Conservation (phyloP, 306 rosid species). For the Sicyos edulis region DNA sequence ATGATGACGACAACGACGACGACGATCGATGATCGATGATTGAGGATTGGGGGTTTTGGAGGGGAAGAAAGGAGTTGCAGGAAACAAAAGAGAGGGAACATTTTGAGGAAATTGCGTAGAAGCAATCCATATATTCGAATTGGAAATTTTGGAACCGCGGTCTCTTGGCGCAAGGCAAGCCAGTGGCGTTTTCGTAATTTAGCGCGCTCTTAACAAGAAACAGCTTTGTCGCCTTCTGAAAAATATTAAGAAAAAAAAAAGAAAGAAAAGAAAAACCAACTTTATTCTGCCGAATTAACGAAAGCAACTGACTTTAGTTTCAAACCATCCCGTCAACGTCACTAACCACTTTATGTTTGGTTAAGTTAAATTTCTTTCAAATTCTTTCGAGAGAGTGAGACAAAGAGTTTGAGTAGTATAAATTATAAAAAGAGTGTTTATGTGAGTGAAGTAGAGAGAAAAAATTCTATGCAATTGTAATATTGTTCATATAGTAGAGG, state of each 20-base stretch:
- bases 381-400: too few species aligned
- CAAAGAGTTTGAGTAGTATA: too few species aligned
- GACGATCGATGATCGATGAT: background rate
- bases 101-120: background rate
- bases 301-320: too few species aligned
- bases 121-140: constrained; percentile 3
- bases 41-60: background rate
- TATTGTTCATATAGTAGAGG: too few species aligned
- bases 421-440: too few species aligned
- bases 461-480: too few species aligned
- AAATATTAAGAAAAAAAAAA: too few species aligned
- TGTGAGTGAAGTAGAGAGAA: too few species aligned
- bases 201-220: background rate
- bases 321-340: too few species aligned
- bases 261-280: background rate
- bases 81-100: background rate
- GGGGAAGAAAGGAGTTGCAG: background rate
- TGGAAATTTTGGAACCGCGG: background rate
- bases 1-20: background rate
- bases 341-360: too few species aligned
- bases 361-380: too few species aligned
- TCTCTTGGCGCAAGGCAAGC: constrained; percentile 4
- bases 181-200: constrained; percentile 3
- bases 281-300: background rate
- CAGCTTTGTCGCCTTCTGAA: background rate